Evolutionary conservation across 2,329 filamentous ascomycete species (phyloP).

Genomic region (Epicoccum sorghinum): DNA sequence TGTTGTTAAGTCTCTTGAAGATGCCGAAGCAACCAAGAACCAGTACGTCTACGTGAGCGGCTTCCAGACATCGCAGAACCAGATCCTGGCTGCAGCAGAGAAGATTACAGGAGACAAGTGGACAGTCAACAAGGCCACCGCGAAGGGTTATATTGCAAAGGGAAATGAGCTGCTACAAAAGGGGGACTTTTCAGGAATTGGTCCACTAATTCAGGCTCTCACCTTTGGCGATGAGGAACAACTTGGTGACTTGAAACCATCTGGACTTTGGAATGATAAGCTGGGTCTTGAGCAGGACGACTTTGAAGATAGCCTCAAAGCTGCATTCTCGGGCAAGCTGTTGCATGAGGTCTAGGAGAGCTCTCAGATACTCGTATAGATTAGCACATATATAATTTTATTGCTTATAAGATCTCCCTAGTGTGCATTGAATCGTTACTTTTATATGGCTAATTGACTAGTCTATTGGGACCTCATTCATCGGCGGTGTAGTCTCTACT

Average conservation of each 20-base stretch:
- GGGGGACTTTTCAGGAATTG: conserved; percentile 40
- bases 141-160: conserved; percentile 36
- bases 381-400: neutral
- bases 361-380: neutral
- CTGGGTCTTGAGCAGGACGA: conserved; percentile 51
- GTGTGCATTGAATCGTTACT: neutral
- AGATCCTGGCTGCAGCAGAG: conserved; percentile 62
- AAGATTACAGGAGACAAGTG: conserved; percentile 59
- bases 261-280: conserved; percentile 48
- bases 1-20: conserved; percentile 57
- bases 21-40: conserved; percentile 61
- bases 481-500: conserved; percentile 16
- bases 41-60: conserved; percentile 64
- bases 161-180: conserved; percentile 46
- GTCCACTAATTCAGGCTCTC: conserved; percentile 25
- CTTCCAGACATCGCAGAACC: conserved; percentile 63
- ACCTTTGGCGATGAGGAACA: conserved; percentile 23
- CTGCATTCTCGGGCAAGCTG: conserved; percentile 26
- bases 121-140: conserved; percentile 51
- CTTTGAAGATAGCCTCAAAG: conserved; percentile 46
- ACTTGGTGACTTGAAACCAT: conserved; percentile 32
- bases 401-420: neutral
- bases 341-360: conserved; percentile 4
- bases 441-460: no score
- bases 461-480: no score